Percentiles rank a stretch among this genome's conserved stretches.
phyloP scores from a whole-genome alignment of 140 eudicot genomes.

The Oenanthe javanica region DNA sequence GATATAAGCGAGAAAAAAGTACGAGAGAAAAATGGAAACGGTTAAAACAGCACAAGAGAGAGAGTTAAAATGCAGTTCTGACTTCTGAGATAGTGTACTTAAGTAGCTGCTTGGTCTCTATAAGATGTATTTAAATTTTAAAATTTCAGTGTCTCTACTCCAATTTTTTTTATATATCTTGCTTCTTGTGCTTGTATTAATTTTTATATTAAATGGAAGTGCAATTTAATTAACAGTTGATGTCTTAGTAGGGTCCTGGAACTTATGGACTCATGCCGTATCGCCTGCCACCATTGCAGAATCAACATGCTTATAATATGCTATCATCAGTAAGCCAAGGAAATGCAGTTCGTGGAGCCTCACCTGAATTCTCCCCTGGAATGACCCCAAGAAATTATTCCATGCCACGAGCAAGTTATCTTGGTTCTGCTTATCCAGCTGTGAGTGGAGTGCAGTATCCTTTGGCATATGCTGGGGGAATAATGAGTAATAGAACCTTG shows the following conservation, averaged over 20 bases:
- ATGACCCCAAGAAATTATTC: slow-evolving; percentile 62
- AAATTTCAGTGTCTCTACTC: background rate
- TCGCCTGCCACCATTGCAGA: slow-evolving; percentile 69
- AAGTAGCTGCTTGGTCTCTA: background rate
- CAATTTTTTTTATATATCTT: background rate
- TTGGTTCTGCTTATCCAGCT: slow-evolving; percentile 62
- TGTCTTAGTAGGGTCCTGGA: slow-evolving; percentile 69
- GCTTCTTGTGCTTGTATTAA: background rate
- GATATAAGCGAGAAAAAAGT: background rate
- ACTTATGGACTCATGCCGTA: slow-evolving; percentile 81
- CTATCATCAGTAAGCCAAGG: slow-evolving; percentile 54
- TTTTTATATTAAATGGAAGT: background rate
- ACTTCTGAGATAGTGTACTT: too few relatives aligned
- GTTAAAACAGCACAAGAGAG: background rate
- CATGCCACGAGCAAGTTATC: slow-evolving; percentile 42
- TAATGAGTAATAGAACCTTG: slow-evolving; percentile 45
- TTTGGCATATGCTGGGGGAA: slow-evolving; percentile 60
- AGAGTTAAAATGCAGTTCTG: too few relatives aligned
- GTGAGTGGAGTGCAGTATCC: slow-evolving; percentile 73
- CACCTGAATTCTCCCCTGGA: slow-evolving; percentile 46
- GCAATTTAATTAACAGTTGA: slow-evolving; percentile 21
- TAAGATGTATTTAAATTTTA: background rate
- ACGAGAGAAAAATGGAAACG: background rate
- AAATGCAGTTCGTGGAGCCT: slow-evolving; percentile 43
- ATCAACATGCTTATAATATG: slow-evolving; percentile 55